A percentile compares a stretch with the other conserved stretches of the same genome.
These are phyloP conservation scores for Boletus smithii DNA, from an alignment of 1,284 basidiomycete species.

Conservation along the genomic window DNA sequence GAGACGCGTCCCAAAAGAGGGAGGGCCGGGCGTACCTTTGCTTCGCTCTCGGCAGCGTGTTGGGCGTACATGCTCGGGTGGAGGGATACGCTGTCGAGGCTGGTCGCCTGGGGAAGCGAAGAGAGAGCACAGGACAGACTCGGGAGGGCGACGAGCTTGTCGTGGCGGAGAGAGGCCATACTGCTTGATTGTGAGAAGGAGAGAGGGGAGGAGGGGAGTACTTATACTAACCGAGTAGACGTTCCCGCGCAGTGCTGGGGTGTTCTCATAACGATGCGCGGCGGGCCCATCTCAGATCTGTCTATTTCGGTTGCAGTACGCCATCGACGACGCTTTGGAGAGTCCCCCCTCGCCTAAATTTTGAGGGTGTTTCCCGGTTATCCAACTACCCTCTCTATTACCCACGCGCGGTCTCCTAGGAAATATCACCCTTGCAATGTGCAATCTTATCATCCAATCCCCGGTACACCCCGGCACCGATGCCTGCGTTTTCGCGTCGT, in stretches of 20 bases:
- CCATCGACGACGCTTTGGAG: constrained; percentile 5
- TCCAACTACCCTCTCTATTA: too few species aligned
- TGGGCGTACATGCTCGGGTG: constrained; percentile 68
- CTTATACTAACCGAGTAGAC: constrained; percentile 15
- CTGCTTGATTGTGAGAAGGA: not conserved
- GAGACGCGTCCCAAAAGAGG: constrained; percentile 9
- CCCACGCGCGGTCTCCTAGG: constrained; percentile 32
- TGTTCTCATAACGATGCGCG: constrained; percentile 30
- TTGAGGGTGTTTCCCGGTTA: constrained; percentile 19
- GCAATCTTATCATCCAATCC: too few species aligned
- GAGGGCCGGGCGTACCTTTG: constrained; percentile 49
- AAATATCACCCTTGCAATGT: constrained; percentile 9
- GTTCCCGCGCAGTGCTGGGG: too few species aligned
- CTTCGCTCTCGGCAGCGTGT: constrained; percentile 65
- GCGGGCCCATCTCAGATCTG: constrained; percentile 23
- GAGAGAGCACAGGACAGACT: constrained; percentile 64
- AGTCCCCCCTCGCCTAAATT: constrained; percentile 30
- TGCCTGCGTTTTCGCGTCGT: too few species aligned
- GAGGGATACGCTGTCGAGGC: constrained; percentile 57
- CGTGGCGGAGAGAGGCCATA: constrained; percentile 34
- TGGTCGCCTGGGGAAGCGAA: constrained; percentile 64
- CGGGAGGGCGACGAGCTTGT: constrained; percentile 64
- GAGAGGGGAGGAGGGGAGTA: constrained; percentile 1
- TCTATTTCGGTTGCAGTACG: constrained; percentile 16
- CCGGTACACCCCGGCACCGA: too few species aligned